Evolutionary conservation across 352 stramenopile species (phyloP).

Genomic region (Thalassiosira ordinaria): DNA sequence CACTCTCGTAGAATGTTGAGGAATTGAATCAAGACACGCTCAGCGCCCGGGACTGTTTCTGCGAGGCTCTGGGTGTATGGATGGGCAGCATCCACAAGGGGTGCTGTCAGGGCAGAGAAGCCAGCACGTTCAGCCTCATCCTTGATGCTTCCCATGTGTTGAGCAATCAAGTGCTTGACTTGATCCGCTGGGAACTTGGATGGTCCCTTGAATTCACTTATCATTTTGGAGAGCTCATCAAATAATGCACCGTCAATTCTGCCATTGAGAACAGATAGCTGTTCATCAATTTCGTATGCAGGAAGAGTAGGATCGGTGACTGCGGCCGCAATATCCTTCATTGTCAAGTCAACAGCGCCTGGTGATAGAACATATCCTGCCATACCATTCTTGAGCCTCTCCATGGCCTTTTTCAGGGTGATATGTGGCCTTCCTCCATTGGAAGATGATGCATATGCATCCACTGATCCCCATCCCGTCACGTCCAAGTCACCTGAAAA

Average conservation of each 20-base stretch:
- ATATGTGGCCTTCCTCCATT: conserved; percentile 82
- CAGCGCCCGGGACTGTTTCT: conserved; percentile 70
- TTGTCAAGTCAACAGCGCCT: conserved; percentile 65
- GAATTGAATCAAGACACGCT: conserved; percentile 79
- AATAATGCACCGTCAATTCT: conserved; percentile 94
- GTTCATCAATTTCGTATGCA: conserved; percentile 94
- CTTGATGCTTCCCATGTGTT: conserved; percentile 51
- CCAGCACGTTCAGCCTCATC: conserved; percentile 69
- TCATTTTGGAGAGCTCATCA: conserved; percentile 86
- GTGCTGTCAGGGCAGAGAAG: conserved; percentile 77
- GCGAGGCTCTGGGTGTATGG: conserved; percentile 81
- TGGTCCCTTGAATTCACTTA: conserved; percentile 66
- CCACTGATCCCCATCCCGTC: conserved; percentile 61
- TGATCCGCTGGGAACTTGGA: conserved; percentile 74
- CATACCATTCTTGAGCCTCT: conserved; percentile 91
- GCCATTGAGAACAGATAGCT: conserved; percentile 95
- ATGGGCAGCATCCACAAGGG: conserved; percentile 71
- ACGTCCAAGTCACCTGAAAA: conserved; percentile 89
- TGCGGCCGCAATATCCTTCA: conserved; percentile 89
- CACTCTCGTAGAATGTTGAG: conserved; percentile 83
- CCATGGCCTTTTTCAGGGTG: conserved; percentile 86
- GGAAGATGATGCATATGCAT: conserved; percentile 5
- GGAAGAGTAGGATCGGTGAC: conserved; percentile 89
- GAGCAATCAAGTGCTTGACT: conserved; percentile 69
- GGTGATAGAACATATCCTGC: conserved; percentile 90